Base-by-base conservation (phyloP, 495 filamentous ascomycete genomes). In the Xylaria flabelliformis region DNA sequence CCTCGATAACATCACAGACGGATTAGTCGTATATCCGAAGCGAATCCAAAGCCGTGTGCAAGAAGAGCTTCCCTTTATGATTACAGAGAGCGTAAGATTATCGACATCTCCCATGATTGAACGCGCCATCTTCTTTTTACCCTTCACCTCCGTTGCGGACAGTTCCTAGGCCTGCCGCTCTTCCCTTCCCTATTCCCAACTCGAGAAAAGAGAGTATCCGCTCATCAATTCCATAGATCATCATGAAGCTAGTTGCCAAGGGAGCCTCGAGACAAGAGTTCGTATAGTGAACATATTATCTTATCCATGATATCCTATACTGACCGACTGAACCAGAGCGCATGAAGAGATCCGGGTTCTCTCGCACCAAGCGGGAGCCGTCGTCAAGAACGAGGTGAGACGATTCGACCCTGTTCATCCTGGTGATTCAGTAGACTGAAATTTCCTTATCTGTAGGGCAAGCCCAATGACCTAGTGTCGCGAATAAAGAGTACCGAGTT, bases 331-430 rank as follows among this genome's bases (percentile, higher is more conserved):
- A 50, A 58, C n/a, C 24, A 72, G 70, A 32, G 92, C 96, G 4
- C 97, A 99, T 80, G 96, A 98, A 83, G 85, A 94, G 78, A 94
- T 98, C 83, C 89, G 92, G 69, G 92, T 97, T 17, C 86, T 98
- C 70, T 92, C 89, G n/a, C 94, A 95, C 81, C 85, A 98, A 83
- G 94, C 96, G 5, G 87, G 86, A 72, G 86, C 86, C 50, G 89
- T 91, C 21, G 94, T 99, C 64, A 98, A 98, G 86, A 86, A 85
- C 26, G 77, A 86, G 67, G 74, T 73, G 29, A 29, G 68, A 17
- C 39, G 41, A n/a, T 50, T 17, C 13, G 42, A 4, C 34, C 21
- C 64, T 48, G 4, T 19, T 61, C 24, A 21, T 10, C 29, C 13
- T 1, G 44, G 13, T 66, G 7, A 63, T n/a, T 50, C 29, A 19